A percentile compares a stretch with the other conserved stretches of the same genome.
These are phyloP conservation scores for Cryphonectria nitschkei DNA, from an alignment of 2,329 filamentous ascomycete species.

Conservation along the genomic window DNA sequence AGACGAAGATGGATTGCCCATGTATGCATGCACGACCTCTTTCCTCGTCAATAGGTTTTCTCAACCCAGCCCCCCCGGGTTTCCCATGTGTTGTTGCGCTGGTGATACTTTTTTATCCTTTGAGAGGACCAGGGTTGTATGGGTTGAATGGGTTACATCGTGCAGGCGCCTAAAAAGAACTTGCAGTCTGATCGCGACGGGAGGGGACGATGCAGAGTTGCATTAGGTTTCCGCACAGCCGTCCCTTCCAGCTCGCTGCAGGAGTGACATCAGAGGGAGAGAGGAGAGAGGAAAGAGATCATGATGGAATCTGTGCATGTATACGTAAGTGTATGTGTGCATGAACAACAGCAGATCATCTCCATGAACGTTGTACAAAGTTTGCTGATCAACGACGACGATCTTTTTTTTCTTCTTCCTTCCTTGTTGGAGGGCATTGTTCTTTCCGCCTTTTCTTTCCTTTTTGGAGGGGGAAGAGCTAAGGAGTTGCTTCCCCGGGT, in stretches of 20 bases:
- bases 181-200: not conserved
- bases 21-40: not conserved
- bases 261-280: not conserved
- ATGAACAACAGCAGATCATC: not conserved
- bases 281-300: not conserved
- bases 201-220: not conserved
- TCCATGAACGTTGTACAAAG: not conserved
- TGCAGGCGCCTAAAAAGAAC: not conserved
- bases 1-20: not conserved
- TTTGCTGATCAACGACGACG: not conserved
- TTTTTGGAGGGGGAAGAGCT: too few species aligned
- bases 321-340: not conserved
- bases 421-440: too few species aligned
- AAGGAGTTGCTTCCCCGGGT: not conserved
- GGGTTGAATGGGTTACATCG: slow-evolving; percentile 5
- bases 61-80: slow-evolving; percentile 2
- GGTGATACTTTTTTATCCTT: too few species aligned
- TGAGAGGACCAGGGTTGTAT: too few species aligned
- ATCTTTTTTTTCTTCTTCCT: not conserved
- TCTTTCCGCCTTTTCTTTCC: too few species aligned
- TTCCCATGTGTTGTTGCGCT: not conserved
- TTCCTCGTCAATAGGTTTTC: not conserved
- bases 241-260: not conserved
- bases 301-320: not conserved
- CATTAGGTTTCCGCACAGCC: not conserved